A percentile compares a stretch with the other conserved stretches of the same genome.
These are phyloP conservation scores for Stentor coeruleus DNA, from an alignment of 73 alveolate species.

Conservation along the genomic window DNA sequence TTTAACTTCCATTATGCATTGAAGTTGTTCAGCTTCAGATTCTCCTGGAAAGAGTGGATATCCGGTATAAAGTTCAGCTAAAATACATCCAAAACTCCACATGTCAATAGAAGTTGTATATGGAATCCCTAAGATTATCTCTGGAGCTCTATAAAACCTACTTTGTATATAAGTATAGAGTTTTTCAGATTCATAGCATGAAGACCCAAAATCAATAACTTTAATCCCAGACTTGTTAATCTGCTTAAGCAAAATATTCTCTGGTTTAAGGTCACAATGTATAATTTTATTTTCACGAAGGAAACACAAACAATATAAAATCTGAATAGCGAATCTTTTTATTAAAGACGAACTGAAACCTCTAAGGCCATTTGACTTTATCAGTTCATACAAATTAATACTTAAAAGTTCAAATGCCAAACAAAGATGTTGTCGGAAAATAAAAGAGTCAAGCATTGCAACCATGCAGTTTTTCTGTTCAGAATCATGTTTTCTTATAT, in stretches of 20 bases:
- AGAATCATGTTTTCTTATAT: slow-evolving; percentile 49
- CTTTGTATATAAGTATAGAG: slow-evolving; percentile 87
- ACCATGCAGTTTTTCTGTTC: slow-evolving; percentile 44
- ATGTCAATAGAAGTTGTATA: slow-evolving; percentile 94
- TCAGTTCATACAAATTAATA: slow-evolving; percentile 69
- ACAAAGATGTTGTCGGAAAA: slow-evolving; percentile 60
- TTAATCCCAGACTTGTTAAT: slow-evolving; percentile 62
- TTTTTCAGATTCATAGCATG: slow-evolving; percentile 65
- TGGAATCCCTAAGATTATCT: slow-evolving; percentile 88
- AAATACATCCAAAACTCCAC: slow-evolving; percentile 96
- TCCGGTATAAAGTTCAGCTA: slow-evolving; percentile 84
- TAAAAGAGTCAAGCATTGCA: slow-evolving; percentile 42
- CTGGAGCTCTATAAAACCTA: slow-evolving; percentile 96
- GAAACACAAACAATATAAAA: slow-evolving; percentile 53
- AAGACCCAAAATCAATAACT: slow-evolving; percentile 80
- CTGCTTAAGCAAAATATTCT: slow-evolving; percentile 60
- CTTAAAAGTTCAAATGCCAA: slow-evolving; percentile 67
- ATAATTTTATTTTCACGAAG: slow-evolving; percentile 55
- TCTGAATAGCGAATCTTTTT: slow-evolving; percentile 61
- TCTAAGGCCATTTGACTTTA: slow-evolving; percentile 52
- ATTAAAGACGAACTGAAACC: slow-evolving; percentile 68
- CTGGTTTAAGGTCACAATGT: slow-evolving; percentile 90
- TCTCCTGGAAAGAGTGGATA: slow-evolving; percentile 90
- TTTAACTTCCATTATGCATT: slow-evolving; percentile 66
- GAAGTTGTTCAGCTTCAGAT: slow-evolving; percentile 73